Percentiles rank a stretch among this genome's conserved stretches.
phyloP scores from a whole-genome alignment of 805 yeast species.

The Starmerella vaccinii region DNA sequence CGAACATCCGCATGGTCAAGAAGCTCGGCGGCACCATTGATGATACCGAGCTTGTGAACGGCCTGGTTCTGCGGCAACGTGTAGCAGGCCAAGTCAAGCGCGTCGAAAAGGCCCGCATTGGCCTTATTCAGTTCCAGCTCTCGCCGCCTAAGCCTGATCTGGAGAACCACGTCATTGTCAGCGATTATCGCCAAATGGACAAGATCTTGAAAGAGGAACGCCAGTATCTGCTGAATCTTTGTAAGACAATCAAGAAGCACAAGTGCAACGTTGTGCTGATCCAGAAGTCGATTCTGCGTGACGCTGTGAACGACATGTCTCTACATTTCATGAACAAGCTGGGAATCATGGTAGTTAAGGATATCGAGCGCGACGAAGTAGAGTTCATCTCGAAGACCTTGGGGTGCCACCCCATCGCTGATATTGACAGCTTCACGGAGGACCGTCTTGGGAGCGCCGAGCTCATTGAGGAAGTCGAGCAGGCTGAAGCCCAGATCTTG shows the following conservation, averaged over 20 bases:
- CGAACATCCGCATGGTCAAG: constrained; percentile 79
- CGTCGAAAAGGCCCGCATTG: constrained; percentile 87
- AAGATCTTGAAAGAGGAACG: constrained; percentile 96
- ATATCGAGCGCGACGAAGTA: constrained; percentile 90
- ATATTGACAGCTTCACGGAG: constrained; percentile 84
- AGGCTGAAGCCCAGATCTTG: constrained; percentile 81
- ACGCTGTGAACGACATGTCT: constrained; percentile 89
- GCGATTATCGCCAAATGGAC: constrained; percentile 98
- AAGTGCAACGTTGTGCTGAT: constrained; percentile 87
- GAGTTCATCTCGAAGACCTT: constrained; percentile 78
- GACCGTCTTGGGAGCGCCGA: constrained; percentile 89
- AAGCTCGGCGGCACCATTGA: constrained; percentile 97
- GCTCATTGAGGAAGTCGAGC: constrained; percentile 79
- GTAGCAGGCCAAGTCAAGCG: constrained; percentile 92
- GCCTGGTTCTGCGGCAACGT: constrained; percentile 85
- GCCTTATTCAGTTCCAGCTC: constrained; percentile 81
- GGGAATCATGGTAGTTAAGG: constrained; percentile 88
- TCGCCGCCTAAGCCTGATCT: constrained; percentile 96
- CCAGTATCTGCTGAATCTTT: constrained; percentile 83
- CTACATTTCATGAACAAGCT: constrained; percentile 88
- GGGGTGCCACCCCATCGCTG: constrained; percentile 95
- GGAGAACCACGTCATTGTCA: constrained; percentile 95
- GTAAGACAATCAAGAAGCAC: constrained; percentile 92
- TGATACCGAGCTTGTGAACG: constrained; percentile 77
- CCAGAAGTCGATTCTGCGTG: constrained; percentile 87